Conservation (phyloP, 352 stramenopile genomes). For the Globisporangium solare region DNA sequence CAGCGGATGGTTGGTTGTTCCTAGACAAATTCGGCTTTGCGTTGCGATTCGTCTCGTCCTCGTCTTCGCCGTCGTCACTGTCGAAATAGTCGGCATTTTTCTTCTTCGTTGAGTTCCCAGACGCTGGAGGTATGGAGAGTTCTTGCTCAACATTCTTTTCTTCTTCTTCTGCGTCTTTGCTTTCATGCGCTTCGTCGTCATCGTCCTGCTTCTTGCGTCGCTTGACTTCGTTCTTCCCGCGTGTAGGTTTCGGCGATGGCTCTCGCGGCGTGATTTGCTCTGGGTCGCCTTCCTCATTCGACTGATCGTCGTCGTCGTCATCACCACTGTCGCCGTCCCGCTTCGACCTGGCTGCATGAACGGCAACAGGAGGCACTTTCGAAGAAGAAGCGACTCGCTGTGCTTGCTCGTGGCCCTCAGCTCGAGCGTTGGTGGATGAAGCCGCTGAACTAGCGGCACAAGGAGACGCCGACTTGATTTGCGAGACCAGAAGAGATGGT, state of each 20-base stretch:
- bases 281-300: conserved; percentile 7
- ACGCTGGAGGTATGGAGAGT: background rate
- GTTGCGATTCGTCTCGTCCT: conserved; percentile 14
- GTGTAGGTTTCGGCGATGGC: conserved; percentile 5
- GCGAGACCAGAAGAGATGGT: conserved; percentile 42
- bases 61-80: conserved; percentile 47
- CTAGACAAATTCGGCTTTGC: background rate
- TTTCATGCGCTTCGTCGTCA: conserved; percentile 12
- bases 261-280: conserved; percentile 41
- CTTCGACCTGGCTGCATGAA: background rate
- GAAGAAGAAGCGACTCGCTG: conserved; percentile 4
- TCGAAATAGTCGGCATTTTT: conserved; percentile 54
- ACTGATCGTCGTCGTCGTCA: conserved; percentile 22
- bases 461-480: conserved; percentile 50
- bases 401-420: conserved; percentile 6
- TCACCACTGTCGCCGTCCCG: conserved; percentile 21
- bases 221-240: background rate
- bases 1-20: conserved; percentile 8
- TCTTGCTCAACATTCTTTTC: no score
- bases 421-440: no score
- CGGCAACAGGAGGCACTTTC: conserved; percentile 9
- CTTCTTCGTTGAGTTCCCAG: conserved; percentile 6
- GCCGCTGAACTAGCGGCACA: background rate
- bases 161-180: background rate
- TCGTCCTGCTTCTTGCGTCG: conserved; percentile 4